A percentile compares a stretch with the other conserved stretches of the same genome.
Conservation (phyloP, 805 yeast genomes). For the Wickerhamomyces pijperi region DNA sequence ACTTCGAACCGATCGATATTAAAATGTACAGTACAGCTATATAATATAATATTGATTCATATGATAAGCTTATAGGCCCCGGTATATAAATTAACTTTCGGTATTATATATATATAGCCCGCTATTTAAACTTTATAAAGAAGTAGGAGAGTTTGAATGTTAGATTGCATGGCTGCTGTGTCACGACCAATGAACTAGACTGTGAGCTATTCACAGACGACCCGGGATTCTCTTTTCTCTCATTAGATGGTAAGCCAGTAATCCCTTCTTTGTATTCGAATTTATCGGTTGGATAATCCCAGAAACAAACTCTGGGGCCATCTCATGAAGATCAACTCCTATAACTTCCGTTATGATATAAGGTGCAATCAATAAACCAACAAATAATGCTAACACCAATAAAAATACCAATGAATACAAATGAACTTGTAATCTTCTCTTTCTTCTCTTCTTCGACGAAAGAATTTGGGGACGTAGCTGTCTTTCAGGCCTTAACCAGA, state of each 20-base stretch:
- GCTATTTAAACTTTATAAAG: no score
- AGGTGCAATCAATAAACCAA: constrained; percentile 29
- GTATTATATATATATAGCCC: no score
- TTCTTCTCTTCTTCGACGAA: constrained; percentile 30
- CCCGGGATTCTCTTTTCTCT: constrained; percentile 2
- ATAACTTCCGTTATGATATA: constrained; percentile 22
- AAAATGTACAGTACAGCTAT: no score
- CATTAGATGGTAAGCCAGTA: constrained; percentile 10
- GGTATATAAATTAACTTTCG: no score
- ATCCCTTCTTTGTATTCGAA: constrained; percentile 10
- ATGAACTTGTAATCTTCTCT: constrained; percentile 24
- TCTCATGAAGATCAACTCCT: constrained; percentile 27
- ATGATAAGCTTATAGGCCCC: no score
- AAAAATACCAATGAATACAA: constrained; percentile 27
- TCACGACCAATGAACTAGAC: no score
- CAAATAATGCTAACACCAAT: constrained; percentile 18
- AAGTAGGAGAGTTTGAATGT: no score
- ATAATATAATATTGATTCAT: no score
- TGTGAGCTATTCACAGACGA: no score
- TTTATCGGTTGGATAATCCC: constrained; percentile 34
- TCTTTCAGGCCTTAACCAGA: constrained; percentile 45
- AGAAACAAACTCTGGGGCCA: constrained; percentile 26
- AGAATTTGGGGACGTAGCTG: constrained; percentile 38
- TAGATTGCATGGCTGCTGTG: no score
- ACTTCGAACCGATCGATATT: no score